A percentile compares a stretch with the other conserved stretches of the same genome.
Conservation (phyloP, 2,329 filamentous ascomycete species). For the Cadophora sp. region DNA sequence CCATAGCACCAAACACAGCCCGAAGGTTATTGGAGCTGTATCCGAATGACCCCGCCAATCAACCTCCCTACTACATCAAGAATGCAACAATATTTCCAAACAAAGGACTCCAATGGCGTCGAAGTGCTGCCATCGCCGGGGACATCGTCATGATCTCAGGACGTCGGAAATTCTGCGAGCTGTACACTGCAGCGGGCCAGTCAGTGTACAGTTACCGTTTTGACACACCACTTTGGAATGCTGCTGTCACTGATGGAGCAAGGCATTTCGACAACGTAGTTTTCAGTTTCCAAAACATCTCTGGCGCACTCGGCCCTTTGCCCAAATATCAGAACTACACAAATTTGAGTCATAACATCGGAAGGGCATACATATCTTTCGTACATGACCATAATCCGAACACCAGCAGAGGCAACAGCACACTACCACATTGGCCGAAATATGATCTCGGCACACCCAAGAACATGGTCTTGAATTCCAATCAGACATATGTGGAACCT, state of each 20-base stretch:
- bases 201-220: conserved; percentile 16
- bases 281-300: conserved; percentile 59
- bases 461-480: conserved; percentile 55
- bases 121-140: conserved; percentile 53
- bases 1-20: conserved; percentile 19
- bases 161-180: conserved; percentile 53
- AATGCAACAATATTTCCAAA: conserved; percentile 24
- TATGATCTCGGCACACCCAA: conserved; percentile 49
- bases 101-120: conserved; percentile 44
- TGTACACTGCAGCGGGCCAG: conserved; percentile 40
- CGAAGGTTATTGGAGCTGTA: not conserved
- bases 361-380: conserved; percentile 46
- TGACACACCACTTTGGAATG: conserved; percentile 47
- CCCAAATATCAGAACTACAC: conserved; percentile 51
- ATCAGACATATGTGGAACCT: conserved; percentile 51
- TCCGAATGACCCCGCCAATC: not conserved
- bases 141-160: conserved; percentile 58
- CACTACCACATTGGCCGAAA: conserved; percentile 51
- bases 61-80: conserved; percentile 15
- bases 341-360: conserved; percentile 37
- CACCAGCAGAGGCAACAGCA: conserved; percentile 37
- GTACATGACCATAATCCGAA: conserved; percentile 54
- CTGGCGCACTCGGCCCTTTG: conserved; percentile 53
- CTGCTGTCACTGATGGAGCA: conserved; percentile 49
- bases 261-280: conserved; percentile 58